Percentiles rank a stretch among this genome's conserved stretches.
Evolutionary conservation across 371 early-diverging fungal genomes (phyloP).

Genomic region (Lichtheimia ornata): DNA sequence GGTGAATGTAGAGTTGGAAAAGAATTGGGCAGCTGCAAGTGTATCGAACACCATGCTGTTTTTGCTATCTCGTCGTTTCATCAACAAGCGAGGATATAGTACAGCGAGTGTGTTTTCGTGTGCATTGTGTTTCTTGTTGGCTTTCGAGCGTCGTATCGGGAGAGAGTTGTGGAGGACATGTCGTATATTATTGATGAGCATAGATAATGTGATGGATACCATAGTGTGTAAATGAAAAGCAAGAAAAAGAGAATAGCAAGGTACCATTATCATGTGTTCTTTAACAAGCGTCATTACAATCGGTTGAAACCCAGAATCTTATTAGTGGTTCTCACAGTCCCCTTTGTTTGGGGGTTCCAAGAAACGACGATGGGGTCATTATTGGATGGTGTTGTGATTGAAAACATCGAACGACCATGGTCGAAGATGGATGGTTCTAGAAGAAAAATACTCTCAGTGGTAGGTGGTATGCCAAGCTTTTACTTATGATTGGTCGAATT

Average conservation of each 20-base stretch:
- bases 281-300: no score
- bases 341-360: no score
- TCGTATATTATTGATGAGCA: conserved; percentile 12
- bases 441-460: no score
- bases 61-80: conserved; percentile 11
- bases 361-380: no score
- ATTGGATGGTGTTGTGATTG: no score
- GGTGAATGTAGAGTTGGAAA: conserved; percentile 6
- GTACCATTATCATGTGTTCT: no score
- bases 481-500: no score
- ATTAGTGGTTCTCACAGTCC: neutral
- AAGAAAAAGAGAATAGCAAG: no score
- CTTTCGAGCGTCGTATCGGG: neutral
- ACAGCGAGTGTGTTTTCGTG: neutral
- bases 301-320: no score
- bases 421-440: no score
- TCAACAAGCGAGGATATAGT: conserved; percentile 14
- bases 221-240: neutral
- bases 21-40: conserved; percentile 12
- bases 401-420: no score
- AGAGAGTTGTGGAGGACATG: conserved; percentile 4
- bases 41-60: conserved; percentile 14
- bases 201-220: conserved; percentile 9
- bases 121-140: conserved; percentile 2
- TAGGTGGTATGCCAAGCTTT: no score